Percentiles rank a stretch among this genome's conserved stretches.
These are phyloP conservation scores for Karstenula rhodostoma DNA, from an alignment of 2,329 filamentous ascomycete genomes.

Conservation along the genomic window DNA sequence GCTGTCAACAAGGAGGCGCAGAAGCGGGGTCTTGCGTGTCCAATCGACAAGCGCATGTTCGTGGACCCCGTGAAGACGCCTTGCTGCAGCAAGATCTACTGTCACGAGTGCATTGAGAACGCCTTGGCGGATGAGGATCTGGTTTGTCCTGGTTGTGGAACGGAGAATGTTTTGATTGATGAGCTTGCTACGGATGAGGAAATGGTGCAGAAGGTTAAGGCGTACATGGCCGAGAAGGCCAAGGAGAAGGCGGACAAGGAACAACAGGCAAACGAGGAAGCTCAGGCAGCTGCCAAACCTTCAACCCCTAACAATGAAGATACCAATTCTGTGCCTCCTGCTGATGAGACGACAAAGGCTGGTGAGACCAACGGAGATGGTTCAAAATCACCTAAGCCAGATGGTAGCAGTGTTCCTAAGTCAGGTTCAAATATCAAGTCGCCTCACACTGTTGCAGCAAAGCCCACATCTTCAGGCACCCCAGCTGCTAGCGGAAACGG, in stretches of 20 bases:
- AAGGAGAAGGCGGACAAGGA: conserved; percentile 54
- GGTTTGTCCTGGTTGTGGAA: conserved; percentile 89
- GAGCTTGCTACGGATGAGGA: conserved; percentile 85
- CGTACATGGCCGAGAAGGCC: conserved; percentile 68
- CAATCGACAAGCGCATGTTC: conserved; percentile 97
- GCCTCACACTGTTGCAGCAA: conserved; percentile 33
- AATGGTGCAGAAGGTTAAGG: conserved; percentile 77
- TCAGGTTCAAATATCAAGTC: conserved; percentile 32
- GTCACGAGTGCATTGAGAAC: conserved; percentile 99
- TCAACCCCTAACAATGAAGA: conserved; percentile 36
- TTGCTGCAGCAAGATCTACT: conserved; percentile 98
- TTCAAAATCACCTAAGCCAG: conserved; percentile 29
- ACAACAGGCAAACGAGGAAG: conserved; percentile 50
- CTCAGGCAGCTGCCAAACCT: conserved; percentile 36
- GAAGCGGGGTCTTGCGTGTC: conserved; percentile 88
- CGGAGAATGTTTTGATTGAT: conserved; percentile 91
- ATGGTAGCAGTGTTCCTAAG: conserved; percentile 23
- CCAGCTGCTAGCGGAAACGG: conserved; percentile 42
- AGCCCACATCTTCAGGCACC: conserved; percentile 38
- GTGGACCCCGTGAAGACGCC: conserved; percentile 99
- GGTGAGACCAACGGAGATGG: conserved; percentile 28
- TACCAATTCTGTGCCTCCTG: conserved; percentile 33
- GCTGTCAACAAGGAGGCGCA: conserved; percentile 86
- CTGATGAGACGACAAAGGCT: conserved; percentile 32
- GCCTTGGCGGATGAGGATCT: conserved; percentile 98